Base-by-base conservation (phyloP, 2,329 filamentous ascomycete genomes). In the Lecanicillium sp. region DNA sequence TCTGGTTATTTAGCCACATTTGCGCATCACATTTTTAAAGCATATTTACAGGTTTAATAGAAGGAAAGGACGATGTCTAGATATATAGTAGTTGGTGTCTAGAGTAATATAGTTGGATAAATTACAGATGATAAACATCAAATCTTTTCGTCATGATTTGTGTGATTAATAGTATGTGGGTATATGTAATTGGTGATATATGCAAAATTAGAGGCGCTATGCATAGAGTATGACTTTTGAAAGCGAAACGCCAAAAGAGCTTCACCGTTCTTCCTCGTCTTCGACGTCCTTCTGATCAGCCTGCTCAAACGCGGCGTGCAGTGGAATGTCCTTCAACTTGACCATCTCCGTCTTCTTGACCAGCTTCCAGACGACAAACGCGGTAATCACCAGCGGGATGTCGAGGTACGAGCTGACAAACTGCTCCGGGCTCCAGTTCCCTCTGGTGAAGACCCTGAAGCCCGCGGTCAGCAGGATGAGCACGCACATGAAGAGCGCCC, bases 381-480 rank as follows among this genome's bases (percentile, higher is more conserved):
- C 74, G 8, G 58, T 60, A 1, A 77, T 54, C 0, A 84, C 78
- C 8, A 84, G 70, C 1, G 79, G 77, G 26, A 83, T 80, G 50
- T 82, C 77, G 45, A 84, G 57, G 52, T 84, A 84, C 0, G 78
- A 74, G 0, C 80, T 82, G 2, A 84, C 72, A 54, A 84, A 84
- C 1, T 63, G 67, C 17, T 71, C 71, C 1, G 76, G 58, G 48
- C 75, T 67, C 79, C 79, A 84, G 49, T 78, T 74, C 2, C 79
- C 79, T 29, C 64, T 64, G 1, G 78, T 80, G 50, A 84, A 84
- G 3, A 79, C 77, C 2, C 68, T 58, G 55, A 89, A 89, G 1
- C 85, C 85, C 30, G 80, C 78, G 4, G 86, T 89, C 33, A 89
- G 69, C 3, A 90, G 66, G 51, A 88, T 83, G 33, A 85, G 62